These are phyloP conservation scores for Bromus sterilis DNA, from an alignment of 176 grass and related monocot genomes.

Conservation along the genomic window DNA sequence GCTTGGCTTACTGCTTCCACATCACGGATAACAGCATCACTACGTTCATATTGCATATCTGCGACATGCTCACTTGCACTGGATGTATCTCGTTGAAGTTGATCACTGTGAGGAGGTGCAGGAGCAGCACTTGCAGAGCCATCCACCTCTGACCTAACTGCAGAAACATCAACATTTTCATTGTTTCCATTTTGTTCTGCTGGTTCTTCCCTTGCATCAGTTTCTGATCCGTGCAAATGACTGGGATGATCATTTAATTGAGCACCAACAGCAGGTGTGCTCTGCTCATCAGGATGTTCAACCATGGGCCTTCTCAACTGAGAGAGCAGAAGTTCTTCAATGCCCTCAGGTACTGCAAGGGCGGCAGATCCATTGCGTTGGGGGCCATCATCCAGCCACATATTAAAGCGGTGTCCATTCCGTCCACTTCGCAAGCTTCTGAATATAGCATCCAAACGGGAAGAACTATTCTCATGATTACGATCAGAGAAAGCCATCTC, in stretches of 20 bases:
- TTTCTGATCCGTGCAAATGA: slow-evolving; percentile 44
- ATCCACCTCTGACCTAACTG: slow-evolving; percentile 23
- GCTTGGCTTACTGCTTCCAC: slow-evolving; percentile 93
- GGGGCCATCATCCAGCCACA: slow-evolving; percentile 84
- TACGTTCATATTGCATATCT: slow-evolving; percentile 89
- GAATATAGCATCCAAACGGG: slow-evolving; percentile 94
- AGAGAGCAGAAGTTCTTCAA: slow-evolving; percentile 88
- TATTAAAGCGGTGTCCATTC: slow-evolving; percentile 90
- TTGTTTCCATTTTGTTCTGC: slow-evolving; percentile 32
- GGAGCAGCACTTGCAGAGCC: slow-evolving; percentile 36
- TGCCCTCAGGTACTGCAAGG: slow-evolving; percentile 71
- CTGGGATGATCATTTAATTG: slow-evolving; percentile 51
- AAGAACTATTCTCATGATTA: slow-evolving; percentile 84
- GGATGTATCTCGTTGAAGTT: slow-evolving; percentile 51
- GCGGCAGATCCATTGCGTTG: slow-evolving; percentile 59
- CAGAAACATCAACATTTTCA: slow-evolving; percentile 37
- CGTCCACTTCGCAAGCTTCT: slow-evolving; percentile 72
- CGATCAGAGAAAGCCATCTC: slow-evolving; percentile 88
- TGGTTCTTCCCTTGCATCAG: slow-evolving; percentile 46
- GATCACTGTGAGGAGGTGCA: slow-evolving; percentile 35
- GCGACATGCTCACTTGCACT: slow-evolving; percentile 69
- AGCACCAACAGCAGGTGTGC: slow-evolving; percentile 22
- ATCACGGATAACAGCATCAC: slow-evolving; percentile 65
- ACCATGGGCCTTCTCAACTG: slow-evolving; percentile 64
- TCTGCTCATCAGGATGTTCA: slow-evolving; percentile 51